A percentile compares a stretch with the other conserved stretches of the same genome.
Conservation (phyloP, 225 moss, liverwort and hornwort genomes). For the Pseudisothecium myosuroides region DNA sequence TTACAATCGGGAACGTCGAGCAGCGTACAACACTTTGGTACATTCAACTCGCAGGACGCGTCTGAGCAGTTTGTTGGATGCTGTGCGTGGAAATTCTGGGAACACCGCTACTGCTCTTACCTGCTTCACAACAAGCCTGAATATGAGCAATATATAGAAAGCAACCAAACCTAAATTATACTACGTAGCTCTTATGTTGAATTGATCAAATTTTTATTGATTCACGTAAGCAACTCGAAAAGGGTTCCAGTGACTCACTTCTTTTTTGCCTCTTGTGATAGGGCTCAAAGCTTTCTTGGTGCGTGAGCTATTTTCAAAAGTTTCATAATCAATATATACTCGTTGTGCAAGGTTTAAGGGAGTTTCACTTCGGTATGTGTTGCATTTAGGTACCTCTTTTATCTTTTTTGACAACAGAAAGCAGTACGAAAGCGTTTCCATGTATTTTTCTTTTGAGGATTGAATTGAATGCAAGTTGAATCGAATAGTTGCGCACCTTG, state of each 20-base stretch:
- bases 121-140: slow-evolving; percentile 15
- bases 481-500: slow-evolving; percentile 42
- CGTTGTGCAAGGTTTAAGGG: too few relatives aligned
- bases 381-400: too few relatives aligned
- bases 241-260: too few relatives aligned
- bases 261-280: too few relatives aligned
- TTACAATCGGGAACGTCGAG: slow-evolving; percentile 25
- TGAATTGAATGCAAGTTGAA: neutral
- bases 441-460: neutral
- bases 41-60: slow-evolving; percentile 62
- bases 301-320: too few relatives aligned
- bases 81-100: slow-evolving; percentile 70
- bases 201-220: too few relatives aligned
- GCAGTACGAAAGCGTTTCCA: neutral
- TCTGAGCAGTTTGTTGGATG: slow-evolving; percentile 81
- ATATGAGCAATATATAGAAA: neutral
- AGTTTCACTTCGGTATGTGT: too few relatives aligned
- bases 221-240: too few relatives aligned
- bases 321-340: too few relatives aligned
- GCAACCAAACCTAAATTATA: neutral
- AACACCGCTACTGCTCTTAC: slow-evolving; percentile 53
- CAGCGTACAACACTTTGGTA: slow-evolving; percentile 9
- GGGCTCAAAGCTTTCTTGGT: too few relatives aligned
- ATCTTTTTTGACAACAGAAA: neutral
- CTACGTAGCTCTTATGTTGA: too few relatives aligned